phyloP scores from a whole-genome alignment of 2,329 filamentous ascomycete genomes.

The Phyllachora maydis region DNA sequence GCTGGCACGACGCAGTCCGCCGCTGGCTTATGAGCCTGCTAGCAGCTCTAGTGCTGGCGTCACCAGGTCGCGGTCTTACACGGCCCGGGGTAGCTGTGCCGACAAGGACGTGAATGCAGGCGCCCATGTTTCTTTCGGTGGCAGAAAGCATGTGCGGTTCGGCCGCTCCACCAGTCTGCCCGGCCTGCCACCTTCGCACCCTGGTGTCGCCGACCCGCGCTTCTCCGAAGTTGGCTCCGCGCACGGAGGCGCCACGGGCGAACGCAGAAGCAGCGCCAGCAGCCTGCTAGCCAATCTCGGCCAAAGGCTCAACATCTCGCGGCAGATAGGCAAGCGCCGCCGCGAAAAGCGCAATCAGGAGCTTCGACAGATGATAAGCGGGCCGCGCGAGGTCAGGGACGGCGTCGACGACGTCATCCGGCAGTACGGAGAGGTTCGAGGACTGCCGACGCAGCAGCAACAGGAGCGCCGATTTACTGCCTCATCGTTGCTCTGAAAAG shows the following conservation, averaged over 20 bases:
- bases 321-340: constrained; percentile 33
- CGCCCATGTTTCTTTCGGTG: constrained; percentile 7
- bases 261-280: too few relatives aligned
- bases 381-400: constrained; percentile 34
- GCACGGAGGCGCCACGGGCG: too few relatives aligned
- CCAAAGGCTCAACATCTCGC: constrained; percentile 20
- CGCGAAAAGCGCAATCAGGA: constrained; percentile 37
- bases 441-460: constrained; percentile 3
- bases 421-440: constrained; percentile 10
- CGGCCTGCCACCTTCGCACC: too few relatives aligned
- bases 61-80: constrained; percentile 17
- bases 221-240: neutral
- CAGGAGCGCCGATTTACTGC: constrained; percentile 1
- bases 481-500: neutral
- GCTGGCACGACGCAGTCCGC: too few relatives aligned
- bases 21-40: too few relatives aligned
- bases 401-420: constrained; percentile 35
- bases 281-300: constrained; percentile 2
- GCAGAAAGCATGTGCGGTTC: too few relatives aligned
- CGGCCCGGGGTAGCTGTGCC: too few relatives aligned
- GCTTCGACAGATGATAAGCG: constrained; percentile 37
- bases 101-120: too few relatives aligned
- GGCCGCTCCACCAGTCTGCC: too few relatives aligned
- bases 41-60: too few relatives aligned
- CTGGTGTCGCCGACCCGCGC: constrained; percentile 9